Base-by-base conservation (phyloP, 1,284 basidiomycete species). In the Fomitiporia mediterranea region DNA sequence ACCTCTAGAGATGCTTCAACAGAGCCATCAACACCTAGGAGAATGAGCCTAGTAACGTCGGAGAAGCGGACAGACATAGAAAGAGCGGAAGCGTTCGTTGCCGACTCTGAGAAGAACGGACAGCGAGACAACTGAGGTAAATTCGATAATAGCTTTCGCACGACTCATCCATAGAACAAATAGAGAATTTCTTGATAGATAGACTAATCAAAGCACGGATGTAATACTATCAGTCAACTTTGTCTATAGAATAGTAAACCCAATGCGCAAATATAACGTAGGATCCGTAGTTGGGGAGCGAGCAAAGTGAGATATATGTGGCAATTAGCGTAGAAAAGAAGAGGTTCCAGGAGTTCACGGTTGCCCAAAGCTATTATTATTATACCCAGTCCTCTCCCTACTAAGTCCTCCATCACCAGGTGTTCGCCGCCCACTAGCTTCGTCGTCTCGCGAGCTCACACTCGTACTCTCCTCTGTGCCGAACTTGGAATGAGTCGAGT, bases 371-470 rank as follows among this genome's bases (percentile, higher is more conserved):
- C 38, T 55, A 49, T 19, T 32, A 48, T 56, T 55, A 49, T 19
- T 32, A 48, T 56, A 56, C n/a, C 55, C 55, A 25, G 49, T 27
- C 23, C 55, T 56, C 49, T 51, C 49, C 34, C 55, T 50, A 46
- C 55, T 51, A 47, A 46, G 21, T 1, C 28, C 23, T 5, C 54
- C 30, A 17, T 51, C 50, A 25, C 49, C 51, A 34, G 55, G 52
- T n/a, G 38, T 39, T 30, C 57, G 37, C 17, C 53, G 48, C 9
- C 57, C 52, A 30, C 52, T 46, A 15, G 46, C 34, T 25, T 61
- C 60, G 5, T 61, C 62, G 17, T 58, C 62, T 19, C 57, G 53
- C 15, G 62, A 61, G 43, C 62, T 61, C 7, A 58, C 55, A 53
- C 62, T 63, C 38, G 56, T 58, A 21, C 51, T 63, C 25, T 61